These are phyloP conservation scores for Xerocomellus intermedius DNA, from an alignment of 768 basidiomycete species.

Conservation along the genomic window DNA sequence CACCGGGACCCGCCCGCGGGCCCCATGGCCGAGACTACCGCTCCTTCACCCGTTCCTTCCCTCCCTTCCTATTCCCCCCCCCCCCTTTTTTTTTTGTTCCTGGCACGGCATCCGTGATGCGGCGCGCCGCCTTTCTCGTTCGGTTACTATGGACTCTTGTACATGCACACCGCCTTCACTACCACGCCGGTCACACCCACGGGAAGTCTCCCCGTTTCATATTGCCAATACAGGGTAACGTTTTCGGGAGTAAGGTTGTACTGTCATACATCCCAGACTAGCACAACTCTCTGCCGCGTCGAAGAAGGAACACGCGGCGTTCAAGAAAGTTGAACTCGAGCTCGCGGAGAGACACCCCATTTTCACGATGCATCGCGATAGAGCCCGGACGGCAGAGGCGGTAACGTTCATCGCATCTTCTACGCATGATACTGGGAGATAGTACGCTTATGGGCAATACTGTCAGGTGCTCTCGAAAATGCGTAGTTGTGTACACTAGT, in stretches of 20 bases:
- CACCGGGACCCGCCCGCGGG: too few species aligned
- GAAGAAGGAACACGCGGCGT: neutral
- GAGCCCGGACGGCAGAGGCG: neutral
- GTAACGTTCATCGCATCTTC: neutral
- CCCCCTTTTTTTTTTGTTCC: neutral
- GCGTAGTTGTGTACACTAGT: conserved; percentile 9
- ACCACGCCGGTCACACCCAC: neutral
- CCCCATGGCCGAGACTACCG: neutral
- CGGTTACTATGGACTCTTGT: neutral
- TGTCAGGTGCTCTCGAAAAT: neutral
- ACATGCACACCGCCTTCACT: neutral
- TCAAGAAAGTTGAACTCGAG: neutral
- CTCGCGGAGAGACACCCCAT: neutral
- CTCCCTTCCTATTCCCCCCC: too few species aligned
- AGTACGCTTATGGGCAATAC: neutral
- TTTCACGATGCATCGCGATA: neutral
- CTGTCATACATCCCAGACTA: neutral
- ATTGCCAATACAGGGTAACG: neutral
- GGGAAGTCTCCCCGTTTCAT: neutral
- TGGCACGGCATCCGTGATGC: neutral
- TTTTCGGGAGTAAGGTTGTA: too few species aligned
- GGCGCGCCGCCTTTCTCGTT: neutral
- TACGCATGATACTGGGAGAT: neutral
- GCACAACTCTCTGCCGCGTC: neutral
- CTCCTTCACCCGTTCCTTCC: too few species aligned